Base-by-base conservation (phyloP, 441 rosid species). In the Oxalis stricta region DNA sequence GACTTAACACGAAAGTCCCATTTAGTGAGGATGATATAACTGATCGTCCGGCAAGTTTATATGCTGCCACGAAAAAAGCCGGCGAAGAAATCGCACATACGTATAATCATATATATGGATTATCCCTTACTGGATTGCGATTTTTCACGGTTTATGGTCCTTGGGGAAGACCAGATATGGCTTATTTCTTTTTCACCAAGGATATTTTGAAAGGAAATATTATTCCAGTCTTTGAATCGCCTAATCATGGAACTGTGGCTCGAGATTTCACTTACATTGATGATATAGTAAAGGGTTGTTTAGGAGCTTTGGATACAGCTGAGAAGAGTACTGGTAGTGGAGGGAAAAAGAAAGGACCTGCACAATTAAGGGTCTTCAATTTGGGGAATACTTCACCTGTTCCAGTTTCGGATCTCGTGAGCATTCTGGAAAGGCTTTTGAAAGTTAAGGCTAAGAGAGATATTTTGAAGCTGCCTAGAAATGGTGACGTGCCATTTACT, bases 131-230 rank as follows among this genome's bases (percentile, higher is more conserved):
- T 2, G 99, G 96, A 19, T 60, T 91, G 54, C 66, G 99, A 33
- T 91, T 91, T 53, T 91, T 91, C 66, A 91, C 99, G 0, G 99
- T 91, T 32, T 91, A 91, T 49, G 99, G 99, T 3, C 99, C 96
- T 0, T 86, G 99, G 99, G 99, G 99, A 16, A 79, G 99, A 44
- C 99, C 99, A 4, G 99, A 91, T 68, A 91, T 86, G 99, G 96
- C 99, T 2, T 91, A 91, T 66, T 91, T 86, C 79, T 91, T 91
- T 65, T 91, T 91, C 66, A 86, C 99, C 0, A 86, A 56, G 52
- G 94, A 86, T 57, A 79, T 91, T 7, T 52, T 91, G 58, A 79
- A 77, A 47, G 88, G 99, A 24, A 91, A 91, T 68, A 43, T 72
- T 9, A 86, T 91, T 3, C 50, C 93, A 0, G 71, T 91, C 5